Percentiles rank a stretch among this genome's conserved stretches.
These are phyloP conservation scores for Apiospora pterosperma DNA, from an alignment of 2,329 filamentous ascomycete species.

Conservation along the genomic window DNA sequence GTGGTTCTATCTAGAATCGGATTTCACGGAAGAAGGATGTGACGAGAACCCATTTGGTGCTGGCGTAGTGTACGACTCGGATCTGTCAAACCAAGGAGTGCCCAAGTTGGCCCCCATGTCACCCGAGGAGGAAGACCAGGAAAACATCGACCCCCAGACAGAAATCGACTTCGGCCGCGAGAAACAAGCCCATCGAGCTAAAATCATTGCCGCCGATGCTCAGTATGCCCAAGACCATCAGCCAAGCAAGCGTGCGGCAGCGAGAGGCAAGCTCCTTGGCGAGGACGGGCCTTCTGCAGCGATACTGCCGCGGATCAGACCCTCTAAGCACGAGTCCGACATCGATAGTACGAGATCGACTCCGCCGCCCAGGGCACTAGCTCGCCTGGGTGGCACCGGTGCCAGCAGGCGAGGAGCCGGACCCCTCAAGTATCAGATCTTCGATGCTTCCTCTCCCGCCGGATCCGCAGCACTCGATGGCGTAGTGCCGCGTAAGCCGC, in stretches of 20 bases:
- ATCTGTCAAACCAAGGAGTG: conserved; percentile 66
- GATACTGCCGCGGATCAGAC: conserved; percentile 60
- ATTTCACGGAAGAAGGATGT: conserved; percentile 85
- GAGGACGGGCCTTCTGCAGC: conserved; percentile 52
- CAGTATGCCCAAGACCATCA: conserved; percentile 62
- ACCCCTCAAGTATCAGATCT: conserved; percentile 55
- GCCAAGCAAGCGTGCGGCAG: conserved; percentile 46
- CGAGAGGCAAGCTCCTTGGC: conserved; percentile 30
- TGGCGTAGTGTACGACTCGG: conserved; percentile 62
- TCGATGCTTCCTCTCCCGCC: conserved; percentile 59
- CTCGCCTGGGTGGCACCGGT: conserved; percentile 32
- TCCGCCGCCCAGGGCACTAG: conserved; percentile 42
- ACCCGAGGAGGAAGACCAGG: conserved; percentile 59
- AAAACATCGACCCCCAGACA: conserved; percentile 70
- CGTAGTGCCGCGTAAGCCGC: conserved; percentile 59
- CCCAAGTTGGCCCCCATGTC: conserved; percentile 65
- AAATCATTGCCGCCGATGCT: conserved; percentile 73
- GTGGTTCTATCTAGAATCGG: conserved; percentile 98
- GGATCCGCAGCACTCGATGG: conserved; percentile 51
- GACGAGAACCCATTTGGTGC: conserved; percentile 86
- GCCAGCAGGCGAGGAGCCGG: conserved; percentile 41
- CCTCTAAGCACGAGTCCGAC: conserved; percentile 59
- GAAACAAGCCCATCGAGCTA: conserved; percentile 71
- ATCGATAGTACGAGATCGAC: conserved; percentile 51
- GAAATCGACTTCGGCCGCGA: conserved; percentile 30